phyloP scores from a whole-genome alignment of 768 basidiomycete genomes.

The Crassisporium funariophilum region DNA sequence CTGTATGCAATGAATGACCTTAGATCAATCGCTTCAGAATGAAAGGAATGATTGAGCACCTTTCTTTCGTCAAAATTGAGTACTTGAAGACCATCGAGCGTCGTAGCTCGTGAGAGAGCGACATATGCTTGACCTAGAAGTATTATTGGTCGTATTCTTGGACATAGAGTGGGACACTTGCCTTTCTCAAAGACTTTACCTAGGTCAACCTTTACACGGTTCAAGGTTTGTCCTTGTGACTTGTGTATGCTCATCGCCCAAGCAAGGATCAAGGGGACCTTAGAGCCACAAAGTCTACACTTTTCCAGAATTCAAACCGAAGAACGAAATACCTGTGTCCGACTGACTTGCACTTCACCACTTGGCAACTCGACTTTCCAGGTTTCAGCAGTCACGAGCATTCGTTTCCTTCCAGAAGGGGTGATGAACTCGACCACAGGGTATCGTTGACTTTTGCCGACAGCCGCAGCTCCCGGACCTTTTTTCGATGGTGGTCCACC shows the following conservation, averaged over 20 bases:
- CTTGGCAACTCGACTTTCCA: constrained; percentile 91
- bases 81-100: constrained; percentile 82
- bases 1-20: constrained; percentile 32
- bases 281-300: neutral
- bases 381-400: constrained; percentile 66
- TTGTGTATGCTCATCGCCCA: constrained; percentile 99
- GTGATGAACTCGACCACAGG: constrained; percentile 82
- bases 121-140: constrained; percentile 87
- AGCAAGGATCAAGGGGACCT: constrained; percentile 87
- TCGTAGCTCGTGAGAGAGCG: constrained; percentile 86
- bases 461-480: constrained; percentile 26
- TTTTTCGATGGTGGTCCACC: constrained; percentile 24
- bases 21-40: neutral
- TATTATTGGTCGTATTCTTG: neutral
- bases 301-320: neutral
- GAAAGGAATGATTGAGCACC: constrained; percentile 39
- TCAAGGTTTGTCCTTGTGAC: constrained; percentile 94
- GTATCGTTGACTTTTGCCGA: constrained; percentile 32
- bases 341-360: constrained; percentile 79
- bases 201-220: constrained; percentile 93
- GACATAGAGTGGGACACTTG: constrained; percentile 24
- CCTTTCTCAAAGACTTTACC: constrained; percentile 93
- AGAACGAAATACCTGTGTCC: constrained; percentile 66
- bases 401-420: constrained; percentile 55
- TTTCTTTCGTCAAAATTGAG: constrained; percentile 75